Base-by-base conservation (phyloP, 352 stramenopile species). In the Globisporangium cystogenes region DNA sequence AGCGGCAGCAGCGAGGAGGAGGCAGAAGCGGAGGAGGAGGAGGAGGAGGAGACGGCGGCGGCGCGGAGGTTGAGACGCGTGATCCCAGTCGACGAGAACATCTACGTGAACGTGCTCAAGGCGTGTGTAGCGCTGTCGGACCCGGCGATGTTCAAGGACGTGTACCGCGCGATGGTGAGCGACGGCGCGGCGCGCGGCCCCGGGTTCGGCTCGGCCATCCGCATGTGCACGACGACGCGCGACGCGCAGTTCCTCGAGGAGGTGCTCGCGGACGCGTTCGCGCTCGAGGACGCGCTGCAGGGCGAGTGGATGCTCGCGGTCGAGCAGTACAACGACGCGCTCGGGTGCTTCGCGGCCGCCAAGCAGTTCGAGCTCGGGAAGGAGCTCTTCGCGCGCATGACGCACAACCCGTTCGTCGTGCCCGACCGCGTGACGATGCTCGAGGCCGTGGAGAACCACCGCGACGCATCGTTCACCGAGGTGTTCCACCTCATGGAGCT, bases 401-500 rank as follows among this genome's bases (percentile, higher is more conserved):
- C 81, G n/a, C 57, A 60, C 49, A 82, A 84, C 41, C 72, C 76
- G 27, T 72, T 66, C 43, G 53, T 92, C 11, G 39, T 53, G 23
- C 81, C 78, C 0, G 71, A 89, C 51, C 68, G 82, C 54, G 77
- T 87, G 45, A 92, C 81, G 51, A 92, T 92, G 78, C 56, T 88
- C 24, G 70, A 86, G 53, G 78, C 90, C 64, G 81, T 90, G 20
- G 74, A 89, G 50, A 88, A 75, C 39, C 72, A 92, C 47, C 65
- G 70, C 21, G 61, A 83, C 3, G 72, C 73, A 18, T 62, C 81
- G 14, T 74, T 88, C 33, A 60, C 70, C 12, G 76, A 92, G 12
- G 51, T 92, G 42, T 88, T 87, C 51, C 43, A 71, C 27, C 65
- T 90, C 37, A 84, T 92, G 75, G 72, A 90, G 42, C 48, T 73